Conservation (phyloP, 805 yeast species). For the Yarrowia bubula region DNA sequence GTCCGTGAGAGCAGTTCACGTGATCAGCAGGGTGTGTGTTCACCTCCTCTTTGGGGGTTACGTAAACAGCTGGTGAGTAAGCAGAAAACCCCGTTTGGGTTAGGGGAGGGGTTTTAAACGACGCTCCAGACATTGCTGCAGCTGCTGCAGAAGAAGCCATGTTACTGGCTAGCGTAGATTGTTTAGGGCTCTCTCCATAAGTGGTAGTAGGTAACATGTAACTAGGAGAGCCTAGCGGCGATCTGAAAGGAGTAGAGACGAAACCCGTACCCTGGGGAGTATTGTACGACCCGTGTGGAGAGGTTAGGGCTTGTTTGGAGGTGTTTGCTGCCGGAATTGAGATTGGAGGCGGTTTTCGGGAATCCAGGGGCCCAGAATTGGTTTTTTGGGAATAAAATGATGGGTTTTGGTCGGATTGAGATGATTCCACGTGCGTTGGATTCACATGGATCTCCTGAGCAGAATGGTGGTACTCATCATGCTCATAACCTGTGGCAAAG, state of each 20-base stretch:
- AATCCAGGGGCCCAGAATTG: neutral
- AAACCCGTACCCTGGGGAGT: too few species aligned
- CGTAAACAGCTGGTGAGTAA: neutral
- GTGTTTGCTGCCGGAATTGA: neutral
- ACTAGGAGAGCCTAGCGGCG: neutral
- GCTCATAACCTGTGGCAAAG: too few species aligned
- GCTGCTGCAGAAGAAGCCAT: neutral
- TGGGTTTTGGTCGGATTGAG: neutral
- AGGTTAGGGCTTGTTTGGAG: too few species aligned
- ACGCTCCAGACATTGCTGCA: neutral
- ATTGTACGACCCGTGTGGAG: too few species aligned
- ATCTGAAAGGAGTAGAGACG: neutral
- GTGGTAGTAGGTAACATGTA: neutral
- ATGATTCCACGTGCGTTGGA: neutral
- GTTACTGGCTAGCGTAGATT: too few species aligned
- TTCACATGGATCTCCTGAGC: neutral
- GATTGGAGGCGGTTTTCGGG: neutral
- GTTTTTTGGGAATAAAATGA: neutral
- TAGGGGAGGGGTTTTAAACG: neutral
- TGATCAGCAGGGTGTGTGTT: neutral
- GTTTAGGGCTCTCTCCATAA: too few species aligned
- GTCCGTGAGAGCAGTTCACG: slow-evolving; percentile 2
- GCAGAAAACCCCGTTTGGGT: neutral
- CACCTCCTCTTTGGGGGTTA: too few species aligned
- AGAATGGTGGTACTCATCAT: neutral